A percentile compares a stretch with the other conserved stretches of the same genome.
Conservation (phyloP, 2,329 filamentous ascomycete genomes). For the Biscogniauxia sp. region DNA sequence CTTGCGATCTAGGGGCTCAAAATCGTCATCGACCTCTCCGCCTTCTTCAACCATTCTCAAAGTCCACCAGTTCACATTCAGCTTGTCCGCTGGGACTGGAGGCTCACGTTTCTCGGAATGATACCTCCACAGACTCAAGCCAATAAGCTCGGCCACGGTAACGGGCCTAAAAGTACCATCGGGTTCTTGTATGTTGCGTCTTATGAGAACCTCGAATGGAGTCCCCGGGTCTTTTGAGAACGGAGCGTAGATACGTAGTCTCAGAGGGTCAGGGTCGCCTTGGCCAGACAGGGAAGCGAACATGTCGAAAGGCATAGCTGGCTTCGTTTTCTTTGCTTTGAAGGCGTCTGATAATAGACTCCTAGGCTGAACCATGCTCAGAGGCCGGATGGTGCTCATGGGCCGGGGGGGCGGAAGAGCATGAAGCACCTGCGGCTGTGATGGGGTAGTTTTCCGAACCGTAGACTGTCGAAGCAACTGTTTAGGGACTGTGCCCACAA, state of each 20-base stretch:
- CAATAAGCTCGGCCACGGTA: constrained; percentile 78
- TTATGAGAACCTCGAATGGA: constrained; percentile 69
- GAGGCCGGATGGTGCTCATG: constrained; percentile 58
- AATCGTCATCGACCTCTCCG: constrained; percentile 82
- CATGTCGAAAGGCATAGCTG: constrained; percentile 69
- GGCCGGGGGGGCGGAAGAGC: constrained; percentile 71
- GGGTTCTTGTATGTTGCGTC: constrained; percentile 66
- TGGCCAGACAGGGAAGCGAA: constrained; percentile 77
- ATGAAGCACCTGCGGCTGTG: constrained; percentile 57
- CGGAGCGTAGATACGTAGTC: constrained; percentile 73
- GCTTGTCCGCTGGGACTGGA: constrained; percentile 59
- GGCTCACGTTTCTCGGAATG: constrained; percentile 74
- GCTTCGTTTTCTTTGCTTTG: constrained; percentile 68
- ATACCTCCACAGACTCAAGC: constrained; percentile 74
- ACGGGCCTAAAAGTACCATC: constrained; percentile 61
- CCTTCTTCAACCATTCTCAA: constrained; percentile 82
- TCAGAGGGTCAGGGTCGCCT: constrained; percentile 73
- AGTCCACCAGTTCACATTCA: constrained; percentile 80
- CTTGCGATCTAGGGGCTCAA: constrained; percentile 72
- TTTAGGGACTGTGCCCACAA: constrained; percentile 63
- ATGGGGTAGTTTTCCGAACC: constrained; percentile 57
- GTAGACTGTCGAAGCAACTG: constrained; percentile 62
- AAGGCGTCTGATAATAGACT: constrained; percentile 71
- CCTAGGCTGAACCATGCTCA: constrained; percentile 67
- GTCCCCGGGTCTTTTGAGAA: constrained; percentile 64